phyloP scores from a whole-genome alignment of 495 filamentous ascomycete species.

The Trichoderma gamsii region DNA sequence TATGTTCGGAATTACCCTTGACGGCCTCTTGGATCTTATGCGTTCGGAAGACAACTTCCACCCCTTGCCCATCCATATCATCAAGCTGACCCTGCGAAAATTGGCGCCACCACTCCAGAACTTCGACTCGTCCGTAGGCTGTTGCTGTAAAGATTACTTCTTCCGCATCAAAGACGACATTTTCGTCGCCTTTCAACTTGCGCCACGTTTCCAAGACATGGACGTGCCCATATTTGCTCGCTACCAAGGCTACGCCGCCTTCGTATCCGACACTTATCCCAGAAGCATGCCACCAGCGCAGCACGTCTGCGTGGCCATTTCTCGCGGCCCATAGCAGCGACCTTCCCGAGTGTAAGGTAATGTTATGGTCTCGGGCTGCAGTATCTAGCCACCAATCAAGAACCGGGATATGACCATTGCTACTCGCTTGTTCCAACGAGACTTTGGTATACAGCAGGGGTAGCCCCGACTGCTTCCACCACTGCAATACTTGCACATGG shows the following conservation, averaged over 20 bases:
- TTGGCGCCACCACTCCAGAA: slow-evolving; percentile 86
- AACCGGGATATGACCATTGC: slow-evolving; percentile 73
- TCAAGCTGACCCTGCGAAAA: slow-evolving; percentile 54
- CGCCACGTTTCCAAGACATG: slow-evolving; percentile 79
- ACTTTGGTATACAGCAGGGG: slow-evolving; percentile 76
- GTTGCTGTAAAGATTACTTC: slow-evolving; percentile 85
- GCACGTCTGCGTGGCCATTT: slow-evolving; percentile 60
- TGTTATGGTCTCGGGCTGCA: slow-evolving; percentile 34
- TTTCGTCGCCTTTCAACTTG: slow-evolving; percentile 63
- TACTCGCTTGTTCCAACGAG: slow-evolving; percentile 78
- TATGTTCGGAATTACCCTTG: slow-evolving; percentile 72
- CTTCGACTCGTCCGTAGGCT: slow-evolving; percentile 73
- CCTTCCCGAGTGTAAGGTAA: slow-evolving; percentile 66
- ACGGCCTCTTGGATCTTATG: slow-evolving; percentile 93
- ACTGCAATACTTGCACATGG: slow-evolving; percentile 77
- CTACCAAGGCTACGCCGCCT: slow-evolving; percentile 74
- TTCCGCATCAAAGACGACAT: slow-evolving; percentile 74
- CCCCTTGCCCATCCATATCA: slow-evolving; percentile 35
- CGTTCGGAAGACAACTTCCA: slow-evolving; percentile 81
- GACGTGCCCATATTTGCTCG: slow-evolving; percentile 79
- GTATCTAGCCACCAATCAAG: slow-evolving; percentile 86
- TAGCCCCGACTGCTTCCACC: slow-evolving; percentile 81
- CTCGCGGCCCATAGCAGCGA: slow-evolving; percentile 75
- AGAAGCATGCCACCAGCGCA: slow-evolving; percentile 78
- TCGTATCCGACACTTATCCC: slow-evolving; percentile 67